Base-by-base conservation (phyloP, 2,329 filamentous ascomycete genomes). In the Cladosporium phlei region DNA sequence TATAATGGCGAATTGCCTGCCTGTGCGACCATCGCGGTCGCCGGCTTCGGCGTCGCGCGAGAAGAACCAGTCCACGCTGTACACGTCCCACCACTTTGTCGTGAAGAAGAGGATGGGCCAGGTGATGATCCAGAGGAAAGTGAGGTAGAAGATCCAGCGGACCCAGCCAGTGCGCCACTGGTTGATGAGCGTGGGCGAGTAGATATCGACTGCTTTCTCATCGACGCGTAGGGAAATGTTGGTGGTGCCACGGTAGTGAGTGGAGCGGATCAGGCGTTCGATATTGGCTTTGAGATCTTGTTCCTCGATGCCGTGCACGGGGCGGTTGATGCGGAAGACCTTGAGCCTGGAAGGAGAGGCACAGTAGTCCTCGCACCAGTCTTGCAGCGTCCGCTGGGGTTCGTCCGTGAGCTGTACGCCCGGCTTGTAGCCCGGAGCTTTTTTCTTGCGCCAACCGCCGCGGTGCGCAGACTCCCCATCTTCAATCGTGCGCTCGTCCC, bases 301-400 rank as follows among this genome's bases (percentile, higher is more conserved):
- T 46, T 75, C 70, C 59, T 88, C 78, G 61, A 86, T 77, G 17
- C 84, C 83, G 0, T 70, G 63, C 38, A 88, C 69, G n/a, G 53
- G 53, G 19, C 69, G 64, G 10, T 56, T 55, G 6, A 72, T 56
- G 7, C 68, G 66, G 53, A 73, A 72, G 48, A 65, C 62, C 59
- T 83, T 83, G 25, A 87, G 69, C 7, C 69, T 69, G 1, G 78
- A 71, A 17, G 70, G 68, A 53, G 75, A 79, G 2, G 75, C 75
- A 56, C 79, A 82, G 66, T 80, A 90, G 29, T 76, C 74, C 48
- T 83, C 77, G 56, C 83, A 87, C 85, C 85, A 89, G 49, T 82
- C 76, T 17, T 62, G 62, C 9, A 81, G 62, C 16, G 57, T 66
- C 27, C 57, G 73, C 59, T 65, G 68, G 38, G 5, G 49, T 55